Base-by-base conservation (phyloP, 768 basidiomycete genomes). In the Collybia sp. region DNA sequence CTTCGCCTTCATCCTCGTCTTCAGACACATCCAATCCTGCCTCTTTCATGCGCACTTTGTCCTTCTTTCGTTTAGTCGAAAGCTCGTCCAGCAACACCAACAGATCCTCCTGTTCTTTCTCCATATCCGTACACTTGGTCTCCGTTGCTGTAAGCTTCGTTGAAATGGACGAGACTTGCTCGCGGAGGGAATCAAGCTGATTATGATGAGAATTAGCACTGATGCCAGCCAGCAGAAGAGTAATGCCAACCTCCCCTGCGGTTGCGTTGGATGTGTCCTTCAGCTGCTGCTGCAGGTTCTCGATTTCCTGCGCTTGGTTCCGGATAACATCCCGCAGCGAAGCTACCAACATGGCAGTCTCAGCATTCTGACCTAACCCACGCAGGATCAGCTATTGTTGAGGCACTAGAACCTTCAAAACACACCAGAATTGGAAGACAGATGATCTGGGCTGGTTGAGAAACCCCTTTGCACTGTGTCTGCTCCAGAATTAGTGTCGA, bases 71-170 rank as follows among this genome's bases (percentile, higher is more conserved):
- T 67, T 99, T 99, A 52, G 70, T 77, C 38, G 82, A 88, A 50
- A 96, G 71, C 67, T 98, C 96, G 57, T 98, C 96, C 3, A 99
- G 70, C 30, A 97, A 66, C 10, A 99, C 94, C 16, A 99, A 71
- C 40, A 98, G 63, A 64, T 99, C 95, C 60, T 97, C 95, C 56
- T 97, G 94, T 62, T 99, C 95, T 65, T 93, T 94, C 64, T 96
- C 93, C 17, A 83, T 80, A 8, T 96, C 93, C 53, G 79, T 84
- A 41, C 79, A 76, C 60, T 84, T 87, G 45, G 72, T 75, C 53
- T 86, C 77, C 8, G 82, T 71, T 1, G 65, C 67, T 36, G 65
- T 62, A 6, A 91, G 61, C 44, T 80, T 64, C 12, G 61, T 54
- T 19, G 77, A 67, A 16, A 88, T 59, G 3, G 62, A 59, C 4